phyloP scores from a whole-genome alignment of 768 basidiomycete species.

The Scleroderma citrinum region DNA sequence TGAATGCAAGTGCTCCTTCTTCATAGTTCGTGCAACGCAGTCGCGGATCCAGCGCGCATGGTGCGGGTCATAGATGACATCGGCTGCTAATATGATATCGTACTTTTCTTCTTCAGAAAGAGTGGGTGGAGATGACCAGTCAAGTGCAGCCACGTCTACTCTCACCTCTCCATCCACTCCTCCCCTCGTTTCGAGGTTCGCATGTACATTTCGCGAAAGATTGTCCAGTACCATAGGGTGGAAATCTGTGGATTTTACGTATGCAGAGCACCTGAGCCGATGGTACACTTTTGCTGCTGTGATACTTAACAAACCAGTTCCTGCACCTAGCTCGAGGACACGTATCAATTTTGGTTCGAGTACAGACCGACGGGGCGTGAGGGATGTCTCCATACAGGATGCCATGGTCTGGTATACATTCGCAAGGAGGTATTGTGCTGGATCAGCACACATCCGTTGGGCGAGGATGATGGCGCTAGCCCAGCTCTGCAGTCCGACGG shows the following conservation, averaged over 20 bases:
- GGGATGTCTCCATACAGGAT: not conserved
- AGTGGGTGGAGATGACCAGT: slow-evolving; percentile 55
- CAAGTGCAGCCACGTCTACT: slow-evolving; percentile 47
- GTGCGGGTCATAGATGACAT: slow-evolving; percentile 68
- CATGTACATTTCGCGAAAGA: slow-evolving; percentile 50
- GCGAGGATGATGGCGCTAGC: slow-evolving; percentile 70
- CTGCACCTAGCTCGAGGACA: slow-evolving; percentile 79
- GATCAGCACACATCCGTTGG: slow-evolving; percentile 49
- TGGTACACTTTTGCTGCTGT: slow-evolving; percentile 45
- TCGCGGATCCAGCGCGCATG: slow-evolving; percentile 66
- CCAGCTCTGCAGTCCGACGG: slow-evolving; percentile 84
- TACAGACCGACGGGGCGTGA: not conserved
- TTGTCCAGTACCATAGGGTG: slow-evolving; percentile 73
- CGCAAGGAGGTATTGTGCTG: slow-evolving; percentile 34
- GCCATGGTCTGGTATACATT: not conserved
- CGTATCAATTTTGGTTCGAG: slow-evolving; percentile 19
- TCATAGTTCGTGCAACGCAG: slow-evolving; percentile 52
- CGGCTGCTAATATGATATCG: slow-evolving; percentile 72
- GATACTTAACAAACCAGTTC: slow-evolving; percentile 80
- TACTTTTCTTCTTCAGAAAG: slow-evolving; percentile 36
- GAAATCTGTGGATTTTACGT: slow-evolving; percentile 69
- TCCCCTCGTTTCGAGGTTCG: slow-evolving; percentile 32
- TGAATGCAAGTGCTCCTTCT: not conserved
- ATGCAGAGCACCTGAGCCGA: slow-evolving; percentile 8
- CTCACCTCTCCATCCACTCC: slow-evolving; percentile 18